Evolutionary conservation across 331 rosid genomes (phyloP), one percentile per base, ranked within the genome.

Genomic region (Arachis monticola): DNA sequence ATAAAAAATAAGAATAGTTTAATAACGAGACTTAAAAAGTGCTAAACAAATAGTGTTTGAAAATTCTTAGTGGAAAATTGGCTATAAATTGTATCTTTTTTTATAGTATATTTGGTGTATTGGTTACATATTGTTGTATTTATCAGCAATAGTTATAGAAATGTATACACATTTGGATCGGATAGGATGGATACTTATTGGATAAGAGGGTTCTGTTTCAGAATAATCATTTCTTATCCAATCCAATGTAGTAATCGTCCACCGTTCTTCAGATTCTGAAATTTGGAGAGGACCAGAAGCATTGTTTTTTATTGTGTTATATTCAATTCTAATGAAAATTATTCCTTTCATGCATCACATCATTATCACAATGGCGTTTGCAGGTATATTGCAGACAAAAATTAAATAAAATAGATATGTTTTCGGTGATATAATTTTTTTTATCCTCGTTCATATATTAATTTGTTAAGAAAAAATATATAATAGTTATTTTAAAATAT

Each of bases 131-230:
- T 8, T 38, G n/a, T 13, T 35, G 13, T 69, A 51, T 51, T 73
- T 47, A 59, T 48, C 13, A n/a, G 14, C 11, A 27, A 27, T 61
- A 66, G 27, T 22, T 47, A 13, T 53, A 17, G 61, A 14, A 51
- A 40, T 56, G 35, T 44, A 66, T 31, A 61, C 4, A 2, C 38
- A 35, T 3, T 35, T 35, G 40, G 40, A 35, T 35, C 4, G 40
- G 5, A 35, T 52, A 53, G 80, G 79, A 61, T 80, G 80, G 64
- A 68, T 72, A 53, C 67, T 64, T 74, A 67, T 64, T 74, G 79
- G 60, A 64, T 5, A 32, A 32, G n/a, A 60, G 44, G 30, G 12
- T 64, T 53, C 6, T 1, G 30, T 53, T 53, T 27, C 1, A 53
- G 31, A 53, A 53, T 8, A 4, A 27, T n/a, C 59, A 5, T 53